Base-by-base conservation (phyloP, 2,329 filamentous ascomycete species). In the Aureobasidium sp. region DNA sequence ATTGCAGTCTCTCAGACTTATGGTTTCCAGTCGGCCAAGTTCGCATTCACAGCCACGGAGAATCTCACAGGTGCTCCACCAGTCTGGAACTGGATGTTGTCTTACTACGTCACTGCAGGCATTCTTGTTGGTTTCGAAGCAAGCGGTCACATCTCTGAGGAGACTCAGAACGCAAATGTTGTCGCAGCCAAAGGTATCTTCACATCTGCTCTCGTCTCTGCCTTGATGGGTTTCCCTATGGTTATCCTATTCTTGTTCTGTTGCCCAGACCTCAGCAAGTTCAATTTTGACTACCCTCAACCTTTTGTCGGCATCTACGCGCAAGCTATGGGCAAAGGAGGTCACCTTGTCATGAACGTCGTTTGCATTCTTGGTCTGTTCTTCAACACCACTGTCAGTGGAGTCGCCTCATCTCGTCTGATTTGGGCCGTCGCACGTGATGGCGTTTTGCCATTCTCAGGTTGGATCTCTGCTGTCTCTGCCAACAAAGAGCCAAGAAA, bases 71-170 rank as follows among this genome's bases (percentile, higher is more conserved):
- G 73, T 29, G 73, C 73, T 1, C 81, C 82, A 0, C 74, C 77
- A 1, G 82, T 78, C 2, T 85, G 83, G 82, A 85, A 85, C 67
- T 85, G 82, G 83, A 84, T 82, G 71, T 75, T 85, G 3, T 83
- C 81, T 4, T 85, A 82, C 69, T 78, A 83, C 29, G 82, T 82
- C 1, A 85, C 83, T 1, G 82, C 82, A 8, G 83, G 82, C 44
- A 79, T 85, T 44, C 67, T 85, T 61, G 84, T 85, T 57, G 83
- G 83, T 1, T 85, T 84, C 60, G 83, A 85, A 69, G 83, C 83
- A 0, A 82, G 80, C 0, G 83, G 83, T 2, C 82, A 85, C 65
- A 81, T 85, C 31, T 81, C 81, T 0, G 83, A 85, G 65, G 83
- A 85, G 68, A 85, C 83, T 1, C 82, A 83, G 69, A 82, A 85